These are phyloP conservation scores for Colletotrichum orchidophilum DNA, from an alignment of 2,329 filamentous ascomycete species.

Conservation along the genomic window DNA sequence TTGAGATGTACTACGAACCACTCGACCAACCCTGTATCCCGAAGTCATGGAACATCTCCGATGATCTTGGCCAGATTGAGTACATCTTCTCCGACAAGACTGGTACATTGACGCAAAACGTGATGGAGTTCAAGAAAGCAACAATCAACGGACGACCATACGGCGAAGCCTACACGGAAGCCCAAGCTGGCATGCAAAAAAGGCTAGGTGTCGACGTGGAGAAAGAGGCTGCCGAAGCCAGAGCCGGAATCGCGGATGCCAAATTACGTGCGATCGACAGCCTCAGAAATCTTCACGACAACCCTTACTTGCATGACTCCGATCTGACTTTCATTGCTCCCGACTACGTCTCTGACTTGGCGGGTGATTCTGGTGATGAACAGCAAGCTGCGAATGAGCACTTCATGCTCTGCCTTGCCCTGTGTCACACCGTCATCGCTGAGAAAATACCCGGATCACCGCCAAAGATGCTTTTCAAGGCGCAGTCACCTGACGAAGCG, in stretches of 20 bases:
- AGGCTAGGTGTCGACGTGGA: slow-evolving; percentile 88
- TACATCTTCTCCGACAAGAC: slow-evolving; percentile 99
- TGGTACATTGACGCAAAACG: slow-evolving; percentile 88
- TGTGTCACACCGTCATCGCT: slow-evolving; percentile 97
- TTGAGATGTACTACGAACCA: slow-evolving; percentile 95
- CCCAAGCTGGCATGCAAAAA: slow-evolving; percentile 95
- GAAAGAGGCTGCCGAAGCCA: slow-evolving; percentile 77
- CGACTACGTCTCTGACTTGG: slow-evolving; percentile 85
- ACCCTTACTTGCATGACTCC: slow-evolving; percentile 90
- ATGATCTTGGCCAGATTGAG: slow-evolving; percentile 97
- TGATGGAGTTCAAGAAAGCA: slow-evolving; percentile 99
- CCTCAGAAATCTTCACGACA: slow-evolving; percentile 82
- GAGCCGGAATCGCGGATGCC: slow-evolving; percentile 80
- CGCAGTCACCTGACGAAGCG: slow-evolving; percentile 96
- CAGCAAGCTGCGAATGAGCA: slow-evolving; percentile 83
- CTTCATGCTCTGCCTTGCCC: slow-evolving; percentile 93
- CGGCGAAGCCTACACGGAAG: slow-evolving; percentile 97
- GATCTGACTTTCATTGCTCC: slow-evolving; percentile 92
- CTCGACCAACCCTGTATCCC: slow-evolving; percentile 95
- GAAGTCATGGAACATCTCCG: slow-evolving; percentile 99
- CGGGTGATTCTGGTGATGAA: slow-evolving; percentile 77
- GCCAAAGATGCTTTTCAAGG: slow-evolving; percentile 93
- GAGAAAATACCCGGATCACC: slow-evolving; percentile 90
- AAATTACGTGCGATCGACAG: slow-evolving; percentile 76
- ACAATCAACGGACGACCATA: slow-evolving; percentile 97